Base-by-base conservation (phyloP, 495 filamentous ascomycete genomes). In the Penicillium macrosclerotiorum region DNA sequence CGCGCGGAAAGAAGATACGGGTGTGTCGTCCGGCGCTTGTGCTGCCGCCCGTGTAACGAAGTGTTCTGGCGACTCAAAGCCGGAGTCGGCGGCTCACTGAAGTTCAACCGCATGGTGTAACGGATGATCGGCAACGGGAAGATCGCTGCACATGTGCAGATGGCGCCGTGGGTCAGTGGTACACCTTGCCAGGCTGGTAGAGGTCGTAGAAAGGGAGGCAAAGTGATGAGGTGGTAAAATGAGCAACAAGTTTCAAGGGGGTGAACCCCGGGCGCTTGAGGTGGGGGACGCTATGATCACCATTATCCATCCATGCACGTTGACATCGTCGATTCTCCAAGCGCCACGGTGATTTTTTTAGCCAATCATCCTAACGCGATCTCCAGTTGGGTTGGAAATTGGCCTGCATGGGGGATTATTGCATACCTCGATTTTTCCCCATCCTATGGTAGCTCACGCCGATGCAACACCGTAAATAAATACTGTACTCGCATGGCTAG, bases 1-100 rank as follows among this genome's bases (percentile, higher is more conserved):
- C 83, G 68, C 8, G 65, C 65, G 3, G 76, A 74, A 47, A 72
- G 37, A 4, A 60, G 54, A 45, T 72, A 63, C 19, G 71, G 71
- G 52, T 74, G 64, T 12, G 71, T 72, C 1, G 49, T 47, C 1
- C 54, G 50, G 3, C 70, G 62, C 22, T 60, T 54, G 35, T 69
- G 62, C 42, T 72, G 60, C 9, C 52, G 49, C 36, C 31, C 47
- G 16, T 62, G 38, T 23, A 51, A 22, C n/a, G 48, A 57, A 6
- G 64, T 66, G 40, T 58, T 69, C 36, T 64, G 68, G 26, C 66
- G 64, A 49, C 64, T 67, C 49, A 68, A 27, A 16, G 53, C 60
- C 33, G 69, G 67, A n/a, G 65, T 69, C 5, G 63, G 44, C 8
- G 68, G 60, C 35, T 66, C 62, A 34, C 65, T 70, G 52, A 70